Evolutionary conservation across 495 filamentous ascomycete genomes (phyloP), one percentile per base, ranked within the genome.

Genomic region (Hypoxylon rickii): DNA sequence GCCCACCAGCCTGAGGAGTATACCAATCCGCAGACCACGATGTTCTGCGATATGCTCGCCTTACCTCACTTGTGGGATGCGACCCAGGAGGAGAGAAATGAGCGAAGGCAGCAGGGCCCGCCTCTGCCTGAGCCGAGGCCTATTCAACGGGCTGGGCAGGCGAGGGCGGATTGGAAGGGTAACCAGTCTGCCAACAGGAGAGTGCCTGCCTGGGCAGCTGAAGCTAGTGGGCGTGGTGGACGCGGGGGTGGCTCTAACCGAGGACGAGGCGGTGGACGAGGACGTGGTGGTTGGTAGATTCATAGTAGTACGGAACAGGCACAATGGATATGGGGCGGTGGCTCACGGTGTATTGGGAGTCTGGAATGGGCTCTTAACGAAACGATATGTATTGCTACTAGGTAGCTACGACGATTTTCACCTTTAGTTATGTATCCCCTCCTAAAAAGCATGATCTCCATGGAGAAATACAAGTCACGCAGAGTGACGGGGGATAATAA

Each of bases 61-160:
- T 89, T 97, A 31, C 74, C 79, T 21, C 92, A 97, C 70, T 77
- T 82, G 33, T 96, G 96, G 74, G 74, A 83, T 55, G 75, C 86
- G 0, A 84, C 67, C 2, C 84, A 89, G 6, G 87, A 88, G 58
- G 89, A 92, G 61, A 80, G 82, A 47, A 67, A 71, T 22, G 76
- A 71, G 51, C 79, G 86, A 56, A 74, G 75, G 70, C 67, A 33
- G 41, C 61, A 43, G 44, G 79, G 76, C 7, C 74, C 73, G 17
- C 50, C 63, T 38, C 52, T 50, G 32, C 58, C 64, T 12, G 67
- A 71, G 22, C 70, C 60, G 32, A 68, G 71, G 0, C n/a, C n/a
- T n/a, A n/a, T n/a, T n/a, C n/a, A n/a, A n/a, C n/a, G n/a, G n/a
- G n/a, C n/a, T n/a, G n/a, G n/a, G n/a, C n/a, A n/a, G n/a, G n/a